Percentiles rank a stretch among this genome's conserved stretches.
Conservation (phyloP, 257 asterid species). For the Echites panduratus region DNA sequence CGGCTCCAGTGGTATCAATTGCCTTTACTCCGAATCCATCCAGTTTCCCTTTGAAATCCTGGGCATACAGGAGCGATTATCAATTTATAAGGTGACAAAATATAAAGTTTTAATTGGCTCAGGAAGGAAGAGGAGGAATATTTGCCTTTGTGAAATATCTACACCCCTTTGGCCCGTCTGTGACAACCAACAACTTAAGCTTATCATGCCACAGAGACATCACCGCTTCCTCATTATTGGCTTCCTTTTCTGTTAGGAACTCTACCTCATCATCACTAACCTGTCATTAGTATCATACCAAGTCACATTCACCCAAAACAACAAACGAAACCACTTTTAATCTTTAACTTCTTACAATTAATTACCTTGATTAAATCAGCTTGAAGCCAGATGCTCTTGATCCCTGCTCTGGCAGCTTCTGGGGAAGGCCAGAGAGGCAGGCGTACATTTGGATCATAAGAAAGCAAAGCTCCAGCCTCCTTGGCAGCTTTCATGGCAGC, state of each 20-base stretch:
- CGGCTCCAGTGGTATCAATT: conserved; percentile 49
- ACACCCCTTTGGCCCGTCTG: conserved; percentile 43
- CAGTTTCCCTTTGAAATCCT: conserved; percentile 31
- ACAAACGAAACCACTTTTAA: too few relatives aligned
- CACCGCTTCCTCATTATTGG: conserved; percentile 23
- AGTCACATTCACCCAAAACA: too few relatives aligned
- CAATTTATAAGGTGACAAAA: too few relatives aligned
- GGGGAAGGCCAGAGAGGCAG: conserved; percentile 49
- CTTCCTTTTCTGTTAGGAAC: conserved; percentile 28
- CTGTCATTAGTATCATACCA: background rate
- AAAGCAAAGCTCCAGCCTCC: conserved; percentile 35
- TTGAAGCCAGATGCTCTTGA: conserved; percentile 38
- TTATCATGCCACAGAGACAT: conserved; percentile 33
- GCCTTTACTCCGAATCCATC: conserved; percentile 34
- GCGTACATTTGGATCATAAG: conserved; percentile 46
- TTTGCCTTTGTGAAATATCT: conserved; percentile 37
- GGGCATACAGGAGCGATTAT: background rate
- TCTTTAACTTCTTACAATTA: too few relatives aligned
- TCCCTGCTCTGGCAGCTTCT: conserved; percentile 30
- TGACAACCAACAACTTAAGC: conserved; percentile 32
- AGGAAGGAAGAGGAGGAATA: too few relatives aligned
- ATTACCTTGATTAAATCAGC: conserved; percentile 46
- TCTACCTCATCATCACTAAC: conserved; percentile 41
- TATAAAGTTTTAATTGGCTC: too few relatives aligned
- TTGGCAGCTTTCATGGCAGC: conserved; percentile 43